phyloP scores from a whole-genome alignment of 306 rosid genomes.

The Geum urbanum region DNA sequence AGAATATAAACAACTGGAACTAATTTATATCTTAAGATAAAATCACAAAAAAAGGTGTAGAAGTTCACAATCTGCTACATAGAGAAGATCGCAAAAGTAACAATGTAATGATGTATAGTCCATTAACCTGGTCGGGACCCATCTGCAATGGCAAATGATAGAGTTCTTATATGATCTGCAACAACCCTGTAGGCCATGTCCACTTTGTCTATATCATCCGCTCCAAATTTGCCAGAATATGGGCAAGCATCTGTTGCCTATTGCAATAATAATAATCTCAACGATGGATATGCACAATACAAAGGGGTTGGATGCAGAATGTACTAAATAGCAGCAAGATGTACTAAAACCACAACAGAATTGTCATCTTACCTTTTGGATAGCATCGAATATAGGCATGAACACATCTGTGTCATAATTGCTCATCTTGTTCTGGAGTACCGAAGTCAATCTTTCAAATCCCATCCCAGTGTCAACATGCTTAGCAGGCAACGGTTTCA shows the following conservation, averaged over 20 bases:
- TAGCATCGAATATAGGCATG: slow-evolving; percentile 84
- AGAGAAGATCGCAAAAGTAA: background rate
- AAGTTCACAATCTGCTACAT: too few species aligned
- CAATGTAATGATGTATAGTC: background rate
- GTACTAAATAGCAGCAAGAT: background rate
- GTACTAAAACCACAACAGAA: background rate
- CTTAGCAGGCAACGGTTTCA: slow-evolving; percentile 85
- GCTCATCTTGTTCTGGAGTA: slow-evolving; percentile 88
- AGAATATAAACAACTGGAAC: background rate
- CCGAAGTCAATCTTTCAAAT: slow-evolving; percentile 84
- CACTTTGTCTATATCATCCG: slow-evolving; percentile 71
- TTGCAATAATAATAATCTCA: background rate
- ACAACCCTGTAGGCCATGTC: slow-evolving; percentile 98
- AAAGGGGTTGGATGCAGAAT: too few species aligned
- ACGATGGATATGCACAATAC: too few species aligned
- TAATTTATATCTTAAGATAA: background rate
- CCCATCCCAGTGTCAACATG: slow-evolving; percentile 99
- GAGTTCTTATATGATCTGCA: slow-evolving; percentile 53
- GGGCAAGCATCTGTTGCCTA: slow-evolving; percentile 89
- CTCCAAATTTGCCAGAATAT: slow-evolving; percentile 82
- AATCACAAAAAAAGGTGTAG: background rate
- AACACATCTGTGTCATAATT: slow-evolving; percentile 94
- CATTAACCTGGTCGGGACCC: slow-evolving; percentile 91
- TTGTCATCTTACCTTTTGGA: slow-evolving; percentile 55
- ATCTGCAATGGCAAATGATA: slow-evolving; percentile 96